Evolutionary conservation across 2,329 filamentous ascomycete genomes (phyloP).

Genomic region (Claviceps lovelessii): DNA sequence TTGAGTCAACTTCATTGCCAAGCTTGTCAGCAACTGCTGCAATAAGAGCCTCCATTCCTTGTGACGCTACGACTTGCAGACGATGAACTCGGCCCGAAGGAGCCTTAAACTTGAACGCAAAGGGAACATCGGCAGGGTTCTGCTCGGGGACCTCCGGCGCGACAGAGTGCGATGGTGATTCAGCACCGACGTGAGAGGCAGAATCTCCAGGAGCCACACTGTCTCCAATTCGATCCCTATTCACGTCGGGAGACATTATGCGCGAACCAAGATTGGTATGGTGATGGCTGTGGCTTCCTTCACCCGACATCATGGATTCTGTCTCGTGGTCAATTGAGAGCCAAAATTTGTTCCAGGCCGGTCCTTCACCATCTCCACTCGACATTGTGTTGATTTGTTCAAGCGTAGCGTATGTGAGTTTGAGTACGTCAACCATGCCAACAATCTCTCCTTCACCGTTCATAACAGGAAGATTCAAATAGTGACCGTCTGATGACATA

Average conservation of each 20-base stretch:
- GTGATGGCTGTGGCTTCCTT: slow-evolving; percentile 59
- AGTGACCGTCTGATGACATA: slow-evolving; percentile 65
- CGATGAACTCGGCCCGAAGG: slow-evolving; percentile 89
- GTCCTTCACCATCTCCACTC: slow-evolving; percentile 76
- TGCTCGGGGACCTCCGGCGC: slow-evolving; percentile 38
- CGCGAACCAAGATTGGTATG: slow-evolving; percentile 52
- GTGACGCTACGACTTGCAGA: slow-evolving; percentile 66
- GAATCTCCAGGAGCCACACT: slow-evolving; percentile 89
- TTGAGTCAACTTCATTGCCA: slow-evolving; percentile 63
- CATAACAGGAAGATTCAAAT: slow-evolving; percentile 96
- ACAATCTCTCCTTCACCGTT: slow-evolving; percentile 94
- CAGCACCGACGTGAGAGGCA: slow-evolving; percentile 76
- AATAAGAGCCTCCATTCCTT: slow-evolving; percentile 70
- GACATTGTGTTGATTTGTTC: slow-evolving; percentile 97
- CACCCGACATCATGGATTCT: slow-evolving; percentile 90
- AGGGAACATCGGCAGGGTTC: slow-evolving; percentile 57
- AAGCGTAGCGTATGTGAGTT: slow-evolving; percentile 92
- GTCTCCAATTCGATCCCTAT: slow-evolving; percentile 57
- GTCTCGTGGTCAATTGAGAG: slow-evolving; percentile 87
- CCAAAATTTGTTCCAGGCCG: slow-evolving; percentile 99
- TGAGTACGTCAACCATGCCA: slow-evolving; percentile 97
- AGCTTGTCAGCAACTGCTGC: slow-evolving; percentile 69
- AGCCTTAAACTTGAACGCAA: slow-evolving; percentile 98
- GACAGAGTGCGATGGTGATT: slow-evolving; percentile 58
- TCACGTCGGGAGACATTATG: slow-evolving; percentile 66